Evolutionary conservation across 495 filamentous ascomycete species (phyloP).

Genomic region (Penicillium daleae): DNA sequence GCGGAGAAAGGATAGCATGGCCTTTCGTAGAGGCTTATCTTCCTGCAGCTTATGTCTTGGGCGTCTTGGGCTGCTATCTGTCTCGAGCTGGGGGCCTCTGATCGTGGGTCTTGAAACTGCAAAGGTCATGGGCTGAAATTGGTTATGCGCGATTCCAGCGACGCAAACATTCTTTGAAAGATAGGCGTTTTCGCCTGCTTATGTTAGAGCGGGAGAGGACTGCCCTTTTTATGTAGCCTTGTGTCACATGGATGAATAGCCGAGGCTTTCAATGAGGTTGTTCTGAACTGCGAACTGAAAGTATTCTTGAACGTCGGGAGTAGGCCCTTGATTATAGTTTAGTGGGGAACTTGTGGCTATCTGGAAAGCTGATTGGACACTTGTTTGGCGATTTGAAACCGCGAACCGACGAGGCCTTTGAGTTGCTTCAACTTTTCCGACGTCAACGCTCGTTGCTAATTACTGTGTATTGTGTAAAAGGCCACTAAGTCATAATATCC

Average conservation of each 20-base stretch:
- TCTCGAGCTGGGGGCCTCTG: constrained; percentile 6
- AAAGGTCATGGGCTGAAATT: background rate
- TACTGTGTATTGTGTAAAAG: background rate
- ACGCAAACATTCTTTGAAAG: background rate
- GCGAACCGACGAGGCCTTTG: too few relatives aligned
- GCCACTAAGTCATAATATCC: background rate
- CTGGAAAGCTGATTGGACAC: too few relatives aligned
- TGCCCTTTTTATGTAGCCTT: too few relatives aligned
- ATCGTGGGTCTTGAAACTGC: constrained; percentile 1
- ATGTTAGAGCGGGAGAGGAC: too few relatives aligned
- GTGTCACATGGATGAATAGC: too few relatives aligned
- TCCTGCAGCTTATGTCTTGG: constrained; percentile 4
- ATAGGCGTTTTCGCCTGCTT: too few relatives aligned
- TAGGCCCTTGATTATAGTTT: too few relatives aligned
- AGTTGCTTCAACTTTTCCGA: background rate
- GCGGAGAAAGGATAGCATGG: constrained; percentile 2
- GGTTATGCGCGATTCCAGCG: background rate
- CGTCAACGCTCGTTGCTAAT: background rate
- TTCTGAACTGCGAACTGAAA: too few relatives aligned
- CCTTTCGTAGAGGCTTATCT: constrained; percentile 7
- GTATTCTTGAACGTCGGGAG: too few relatives aligned
- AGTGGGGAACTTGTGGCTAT: too few relatives aligned
- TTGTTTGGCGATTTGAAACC: too few relatives aligned
- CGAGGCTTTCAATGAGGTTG: too few relatives aligned
- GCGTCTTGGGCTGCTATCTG: constrained; percentile 5